Evolutionary conservation across 257 asterid species (phyloP).

Genomic region (Plantago elongata): DNA sequence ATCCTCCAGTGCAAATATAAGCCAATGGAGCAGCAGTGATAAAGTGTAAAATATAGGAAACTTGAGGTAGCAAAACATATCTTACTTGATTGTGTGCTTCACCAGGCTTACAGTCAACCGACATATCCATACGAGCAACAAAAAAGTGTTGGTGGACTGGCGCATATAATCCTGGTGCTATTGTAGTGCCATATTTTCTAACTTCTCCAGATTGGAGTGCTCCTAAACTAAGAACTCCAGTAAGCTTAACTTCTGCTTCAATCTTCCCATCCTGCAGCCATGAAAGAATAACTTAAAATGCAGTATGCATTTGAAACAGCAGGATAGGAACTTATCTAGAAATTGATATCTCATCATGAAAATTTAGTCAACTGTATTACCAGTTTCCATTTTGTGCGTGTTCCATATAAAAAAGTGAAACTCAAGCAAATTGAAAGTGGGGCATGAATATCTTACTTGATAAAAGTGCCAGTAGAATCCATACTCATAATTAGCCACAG

Average conservation of each 20-base stretch:
- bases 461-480: constrained; percentile 98
- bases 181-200: constrained; percentile 88
- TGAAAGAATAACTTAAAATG: constrained; percentile 4
- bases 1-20: neutral
- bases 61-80: neutral
- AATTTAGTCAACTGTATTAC: neutral
- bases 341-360: neutral
- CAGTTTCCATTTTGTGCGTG: constrained; percentile 4
- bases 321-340: too few relatives aligned
- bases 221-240: constrained; percentile 94
- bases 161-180: constrained; percentile 94
- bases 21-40: neutral
- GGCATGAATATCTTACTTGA: constrained; percentile 52
- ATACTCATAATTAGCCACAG: constrained; percentile 95
- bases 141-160: constrained; percentile 98
- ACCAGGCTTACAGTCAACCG: constrained; percentile 91
- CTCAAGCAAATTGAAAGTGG: constrained; percentile 2
- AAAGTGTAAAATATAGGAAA: neutral
- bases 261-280: constrained; percentile 89
- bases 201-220: constrained; percentile 83
- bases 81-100: constrained; percentile 89
- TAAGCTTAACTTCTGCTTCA: constrained; percentile 96
- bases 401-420: neutral
- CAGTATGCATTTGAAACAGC: neutral
- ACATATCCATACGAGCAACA: constrained; percentile 98